Evolutionary conservation across 2,329 filamentous ascomycete species (phyloP).

Genomic region (Neopestalotiopsis clavispora): DNA sequence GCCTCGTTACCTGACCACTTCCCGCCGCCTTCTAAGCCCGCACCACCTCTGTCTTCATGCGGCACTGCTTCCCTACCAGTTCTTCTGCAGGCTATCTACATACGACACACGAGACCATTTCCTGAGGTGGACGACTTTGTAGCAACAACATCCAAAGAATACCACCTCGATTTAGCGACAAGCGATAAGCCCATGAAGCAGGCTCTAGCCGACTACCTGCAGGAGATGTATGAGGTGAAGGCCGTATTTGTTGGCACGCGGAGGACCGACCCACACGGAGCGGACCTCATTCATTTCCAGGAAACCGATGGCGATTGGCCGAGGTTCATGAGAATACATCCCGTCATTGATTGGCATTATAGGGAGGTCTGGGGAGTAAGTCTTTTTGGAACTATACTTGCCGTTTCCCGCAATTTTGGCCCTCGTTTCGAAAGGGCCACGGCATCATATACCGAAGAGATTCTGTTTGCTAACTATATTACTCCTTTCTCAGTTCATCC

Average conservation of each 20-base stretch:
- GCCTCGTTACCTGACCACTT: conserved; percentile 56
- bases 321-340: conserved; percentile 88
- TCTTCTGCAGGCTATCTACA: conserved; percentile 82
- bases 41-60: conserved; percentile 15
- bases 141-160: conserved; percentile 63
- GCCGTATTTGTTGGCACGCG: conserved; percentile 89
- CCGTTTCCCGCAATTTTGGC: neutral
- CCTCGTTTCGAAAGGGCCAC: neutral
- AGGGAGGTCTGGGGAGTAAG: conserved; percentile 90
- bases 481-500: conserved; percentile 66
- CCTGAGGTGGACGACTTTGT: conserved; percentile 87
- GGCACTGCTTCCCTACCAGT: conserved; percentile 40
- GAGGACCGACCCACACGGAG: conserved; percentile 90
- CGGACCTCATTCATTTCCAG: conserved; percentile 79
- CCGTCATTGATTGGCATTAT: conserved; percentile 98
- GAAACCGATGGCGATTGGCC: conserved; percentile 91
- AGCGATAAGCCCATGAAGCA: conserved; percentile 81
- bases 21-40: conserved; percentile 22
- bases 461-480: neutral
- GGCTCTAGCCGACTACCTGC: conserved; percentile 79
- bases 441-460: neutral
- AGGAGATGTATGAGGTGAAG: conserved; percentile 65
- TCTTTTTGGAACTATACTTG: conserved; percentile 26
- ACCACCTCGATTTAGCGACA: conserved; percentile 76
- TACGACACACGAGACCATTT: conserved; percentile 84